Base-by-base conservation (phyloP, 179 eudicot species). In the Spinacia oleracea region DNA sequence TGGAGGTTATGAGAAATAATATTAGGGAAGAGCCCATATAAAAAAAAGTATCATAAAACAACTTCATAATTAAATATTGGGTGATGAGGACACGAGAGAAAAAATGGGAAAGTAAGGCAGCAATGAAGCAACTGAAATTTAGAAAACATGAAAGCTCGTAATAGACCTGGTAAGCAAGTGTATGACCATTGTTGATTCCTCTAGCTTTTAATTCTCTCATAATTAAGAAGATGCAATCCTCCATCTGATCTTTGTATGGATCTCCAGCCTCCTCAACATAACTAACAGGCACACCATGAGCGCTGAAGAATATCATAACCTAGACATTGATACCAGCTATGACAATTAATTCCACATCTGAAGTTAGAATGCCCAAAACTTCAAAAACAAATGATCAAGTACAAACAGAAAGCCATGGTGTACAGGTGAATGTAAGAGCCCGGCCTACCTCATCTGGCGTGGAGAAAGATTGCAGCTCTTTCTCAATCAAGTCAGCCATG, bases 271-370 rank as follows among this genome's bases (percentile, higher is more conserved):
- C 84, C 88, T 92, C 96, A 76, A 96, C 96, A 84, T 96, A 96
- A 74, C 96, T 94, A 42, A 92, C 93, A 27, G 99, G 99, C 72
- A 96, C 99, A 66, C 99, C 99, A 83, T 96, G 99, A 64, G 99
- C 99, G 73, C 99, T 96, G 83, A 93, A 96, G 91, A 96, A 96
- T 81, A 96, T 91, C 97, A 94, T 94, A 66, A 87, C 96, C 99
- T 96, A 72, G 43, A 75, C 72, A 38, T 74, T 25, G 42, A 80
- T 38, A 72, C 21, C 62, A 81, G 34, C 14, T 70, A 43, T 20
- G 32, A 70, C 59, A n/a, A 72, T 78, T 16, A 77, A 77, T 78
- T 51, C 10, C 14, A 27, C 8, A 3, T 55, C 45, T 3, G 1
- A 79, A 40, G 8, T 53, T 14, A 27, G 6, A 73, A 46, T n/a